These are phyloP conservation scores for Wickerhamomyces queroliae DNA, from an alignment of 805 yeast genomes.

Conservation along the genomic window DNA sequence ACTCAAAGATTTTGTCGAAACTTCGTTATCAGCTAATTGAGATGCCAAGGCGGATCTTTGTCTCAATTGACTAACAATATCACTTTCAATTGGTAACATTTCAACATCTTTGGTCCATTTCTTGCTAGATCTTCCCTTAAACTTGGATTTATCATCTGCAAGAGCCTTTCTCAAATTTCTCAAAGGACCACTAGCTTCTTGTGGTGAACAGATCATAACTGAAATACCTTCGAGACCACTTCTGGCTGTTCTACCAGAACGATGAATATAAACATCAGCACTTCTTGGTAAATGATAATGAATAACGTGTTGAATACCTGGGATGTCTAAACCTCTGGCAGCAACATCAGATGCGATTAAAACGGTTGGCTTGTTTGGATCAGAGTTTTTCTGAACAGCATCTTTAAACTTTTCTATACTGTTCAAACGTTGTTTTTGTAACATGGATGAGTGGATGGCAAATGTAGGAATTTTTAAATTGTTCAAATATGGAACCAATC, in stretches of 20 bases:
- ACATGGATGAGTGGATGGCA: conserved; percentile 89
- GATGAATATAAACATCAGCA: conserved; percentile 90
- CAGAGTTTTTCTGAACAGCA: conserved; percentile 32
- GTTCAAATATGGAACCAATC: conserved; percentile 70
- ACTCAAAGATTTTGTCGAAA: conserved; percentile 49
- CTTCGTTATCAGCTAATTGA: conserved; percentile 67
- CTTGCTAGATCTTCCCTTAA: conserved; percentile 28
- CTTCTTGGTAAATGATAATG: conserved; percentile 94
- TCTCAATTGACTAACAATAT: conserved; percentile 62
- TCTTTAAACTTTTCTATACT: conserved; percentile 75
- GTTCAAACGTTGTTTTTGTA: conserved; percentile 86
- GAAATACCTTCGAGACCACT: conserved; percentile 94
- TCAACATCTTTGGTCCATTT: conserved; percentile 53
- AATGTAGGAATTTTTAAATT: conserved; percentile 63
- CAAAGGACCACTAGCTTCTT: conserved; percentile 86
- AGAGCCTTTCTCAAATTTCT: conserved; percentile 62
- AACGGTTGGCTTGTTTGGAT: conserved; percentile 50
- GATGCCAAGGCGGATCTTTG: conserved; percentile 66
- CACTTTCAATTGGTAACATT: conserved; percentile 71
- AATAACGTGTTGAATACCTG: conserved; percentile 85
- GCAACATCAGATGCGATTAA: conserved; percentile 96
- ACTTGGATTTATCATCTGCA: conserved; percentile 27
- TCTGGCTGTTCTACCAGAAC: conserved; percentile 98
- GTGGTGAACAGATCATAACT: conserved; percentile 86
- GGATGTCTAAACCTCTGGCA: conserved; percentile 94